Base-by-base conservation (phyloP, 768 basidiomycete species). In the Lentinus brumalis region DNA sequence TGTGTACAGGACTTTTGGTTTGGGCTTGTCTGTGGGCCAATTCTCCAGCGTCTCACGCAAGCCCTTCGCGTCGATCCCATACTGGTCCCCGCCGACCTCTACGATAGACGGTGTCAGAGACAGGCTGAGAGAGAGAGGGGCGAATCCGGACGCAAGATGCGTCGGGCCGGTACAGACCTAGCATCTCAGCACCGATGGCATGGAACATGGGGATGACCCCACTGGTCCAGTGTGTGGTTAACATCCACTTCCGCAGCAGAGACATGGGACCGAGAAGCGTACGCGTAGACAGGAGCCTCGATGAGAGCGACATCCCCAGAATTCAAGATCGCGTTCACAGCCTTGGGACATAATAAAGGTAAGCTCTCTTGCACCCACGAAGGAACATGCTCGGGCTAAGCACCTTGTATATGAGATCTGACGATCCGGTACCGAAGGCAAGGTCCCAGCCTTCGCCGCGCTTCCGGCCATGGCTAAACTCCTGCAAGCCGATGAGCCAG, bases 321-420 rank as follows among this genome's bases (percentile, higher is more conserved):
- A 69, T 94, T 86, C 16, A 93, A 76, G 49, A 96, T 74, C 5
- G 87, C 83, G 18, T 80, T 70, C 60, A 92, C 82, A 30, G 88
- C 88, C 92, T 96, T 59, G 29, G 18, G 10, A 6, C 35, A 11
- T 11, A 18, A 11, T 11, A 18, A 21, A 29, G 30, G 29, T 59
- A 10, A 56, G 35, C 41, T 18, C 3, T 14, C 1, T 35, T 6
- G 35, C 46, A 18, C 9, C 18, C 46, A 49, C 4, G 21, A 26
- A 10, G 21, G 29, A 49, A 2, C 8, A 15, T 26, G 21, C 30
- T 10, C 5, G 21, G 26, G 21, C 12, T 26, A 12, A 66, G 78
- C 4, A 91, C 94, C 83, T 96, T 97, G 77, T 81, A 89, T 52
- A 98, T 84, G 64, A 94, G 71, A 78, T 97, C 94, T 74, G 97